Conservation (phyloP, 805 yeast species). For the Komagataella populi region DNA sequence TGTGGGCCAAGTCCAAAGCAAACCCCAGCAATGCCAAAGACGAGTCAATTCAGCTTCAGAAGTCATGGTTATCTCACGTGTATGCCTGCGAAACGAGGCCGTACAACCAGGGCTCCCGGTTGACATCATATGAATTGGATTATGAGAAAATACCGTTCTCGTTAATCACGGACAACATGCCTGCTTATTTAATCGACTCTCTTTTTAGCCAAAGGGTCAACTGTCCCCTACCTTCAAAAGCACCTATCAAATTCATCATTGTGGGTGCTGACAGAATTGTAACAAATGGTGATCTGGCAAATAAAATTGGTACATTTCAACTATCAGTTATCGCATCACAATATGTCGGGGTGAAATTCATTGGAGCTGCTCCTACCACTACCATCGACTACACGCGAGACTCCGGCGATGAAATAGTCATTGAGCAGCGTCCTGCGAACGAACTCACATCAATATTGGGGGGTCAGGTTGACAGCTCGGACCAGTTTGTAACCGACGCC, state of each 20-base stretch:
- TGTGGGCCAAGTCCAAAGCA: conserved; percentile 28
- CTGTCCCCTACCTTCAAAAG: conserved; percentile 15
- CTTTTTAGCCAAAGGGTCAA: conserved; percentile 15
- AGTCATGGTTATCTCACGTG: conserved; percentile 49
- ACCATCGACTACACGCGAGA: conserved; percentile 63
- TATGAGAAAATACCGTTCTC: conserved; percentile 83
- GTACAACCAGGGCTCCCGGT: conserved; percentile 88
- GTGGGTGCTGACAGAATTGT: conserved; percentile 96
- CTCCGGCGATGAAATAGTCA: conserved; percentile 63
- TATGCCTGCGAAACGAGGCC: conserved; percentile 94
- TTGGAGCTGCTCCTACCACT: conserved; percentile 92
- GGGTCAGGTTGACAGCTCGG: conserved; percentile 27
- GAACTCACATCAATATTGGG: conserved; percentile 77
- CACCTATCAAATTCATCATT: conserved; percentile 78
- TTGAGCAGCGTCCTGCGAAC: conserved; percentile 75
- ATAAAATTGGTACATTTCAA: conserved; percentile 92
- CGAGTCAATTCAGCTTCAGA: conserved; percentile 5
- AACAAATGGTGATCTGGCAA: conserved; percentile 88
- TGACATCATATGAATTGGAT: conserved; percentile 83
- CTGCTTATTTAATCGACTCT: conserved; percentile 54
- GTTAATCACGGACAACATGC: conserved; percentile 85
- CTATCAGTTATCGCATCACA: conserved; percentile 59
- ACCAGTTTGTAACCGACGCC: conserved; percentile 14
- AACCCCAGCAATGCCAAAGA: conserved; percentile 4
- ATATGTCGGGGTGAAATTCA: conserved; percentile 58